A percentile compares a stretch with the other conserved stretches of the same genome.
Conservation (phyloP, 1,139 yeast genomes). For the Debaryomyces robertsiae region DNA sequence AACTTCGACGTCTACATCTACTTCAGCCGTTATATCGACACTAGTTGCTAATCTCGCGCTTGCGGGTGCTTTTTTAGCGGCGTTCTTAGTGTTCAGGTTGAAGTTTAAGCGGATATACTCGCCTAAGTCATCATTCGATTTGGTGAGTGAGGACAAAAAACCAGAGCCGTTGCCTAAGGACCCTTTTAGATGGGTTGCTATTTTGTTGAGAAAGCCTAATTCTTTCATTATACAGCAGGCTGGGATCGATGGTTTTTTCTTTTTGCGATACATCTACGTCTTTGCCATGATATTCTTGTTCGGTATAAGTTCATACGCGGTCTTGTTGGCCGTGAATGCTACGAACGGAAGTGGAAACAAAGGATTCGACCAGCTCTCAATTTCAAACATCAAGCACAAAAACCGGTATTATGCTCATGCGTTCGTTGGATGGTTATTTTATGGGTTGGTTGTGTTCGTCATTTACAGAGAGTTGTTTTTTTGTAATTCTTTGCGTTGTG, state of each 20-base stretch:
- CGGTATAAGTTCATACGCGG: constrained; percentile 50
- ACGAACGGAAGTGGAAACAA: constrained; percentile 53
- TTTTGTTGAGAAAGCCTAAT: constrained; percentile 60
- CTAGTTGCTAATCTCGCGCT: constrained; percentile 57
- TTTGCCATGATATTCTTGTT: constrained; percentile 45
- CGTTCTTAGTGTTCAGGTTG: constrained; percentile 57
- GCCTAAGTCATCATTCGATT: constrained; percentile 61
- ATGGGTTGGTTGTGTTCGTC: constrained; percentile 67
- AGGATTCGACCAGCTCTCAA: constrained; percentile 80
- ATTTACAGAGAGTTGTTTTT: constrained; percentile 82
- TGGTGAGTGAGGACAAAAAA: constrained; percentile 60
- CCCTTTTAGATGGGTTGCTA: constrained; percentile 62
- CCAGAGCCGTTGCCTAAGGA: constrained; percentile 68
- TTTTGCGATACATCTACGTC: constrained; percentile 56
- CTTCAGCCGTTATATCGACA: constrained; percentile 65
- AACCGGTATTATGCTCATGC: constrained; percentile 85
- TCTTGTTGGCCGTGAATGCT: constrained; percentile 68
- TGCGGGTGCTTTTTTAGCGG: constrained; percentile 53
- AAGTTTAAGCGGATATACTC: constrained; percentile 65
- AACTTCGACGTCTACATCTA: constrained; percentile 46
- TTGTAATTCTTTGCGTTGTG: constrained; percentile 78
- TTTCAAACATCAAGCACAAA: constrained; percentile 62
- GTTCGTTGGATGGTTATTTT: constrained; percentile 76
- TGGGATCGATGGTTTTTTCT: constrained; percentile 76
- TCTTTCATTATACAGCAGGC: constrained; percentile 69